Evolutionary conservation across 179 eudicot genomes (phyloP).

Genomic region (Carnegiea gigantea): DNA sequence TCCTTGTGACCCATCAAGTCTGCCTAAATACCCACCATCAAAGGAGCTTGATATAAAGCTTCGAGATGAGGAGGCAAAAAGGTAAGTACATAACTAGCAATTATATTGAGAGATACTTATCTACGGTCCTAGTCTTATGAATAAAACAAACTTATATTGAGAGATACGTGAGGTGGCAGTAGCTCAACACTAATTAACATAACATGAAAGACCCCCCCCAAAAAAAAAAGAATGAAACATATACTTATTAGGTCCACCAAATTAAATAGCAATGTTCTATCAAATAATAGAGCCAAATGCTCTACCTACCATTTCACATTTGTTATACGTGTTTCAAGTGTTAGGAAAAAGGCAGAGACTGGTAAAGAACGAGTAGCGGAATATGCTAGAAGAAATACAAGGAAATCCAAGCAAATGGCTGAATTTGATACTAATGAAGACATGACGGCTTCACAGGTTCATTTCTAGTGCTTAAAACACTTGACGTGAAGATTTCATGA

Average conservation of each 20-base stretch:
- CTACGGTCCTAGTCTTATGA: too few species aligned
- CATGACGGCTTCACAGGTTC: slow-evolving; percentile 35
- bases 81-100: slow-evolving; percentile 23
- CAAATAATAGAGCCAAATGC: too few species aligned
- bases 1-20: slow-evolving; percentile 49
- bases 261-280: too few species aligned
- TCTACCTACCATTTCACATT: not conserved
- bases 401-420: slow-evolving; percentile 44
- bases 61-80: slow-evolving; percentile 49
- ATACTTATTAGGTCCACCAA: too few species aligned
- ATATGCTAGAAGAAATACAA: slow-evolving; percentile 47
- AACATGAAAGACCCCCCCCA: too few species aligned
- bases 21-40: slow-evolving; percentile 48
- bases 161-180: too few species aligned
- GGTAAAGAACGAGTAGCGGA: slow-evolving; percentile 61
- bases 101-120: too few species aligned
- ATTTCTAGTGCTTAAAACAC: slow-evolving; percentile 2
- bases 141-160: too few species aligned
- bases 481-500: not conserved
- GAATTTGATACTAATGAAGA: slow-evolving; percentile 45
- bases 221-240: too few species aligned
- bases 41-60: slow-evolving; percentile 49
- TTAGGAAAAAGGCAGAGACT: slow-evolving; percentile 67
- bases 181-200: too few species aligned
- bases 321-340: not conserved